Evolutionary conservation across 352 stramenopile genomes (phyloP), one percentile per base, ranked within the genome.

Genomic region (Globisporangium megalacanthum): DNA sequence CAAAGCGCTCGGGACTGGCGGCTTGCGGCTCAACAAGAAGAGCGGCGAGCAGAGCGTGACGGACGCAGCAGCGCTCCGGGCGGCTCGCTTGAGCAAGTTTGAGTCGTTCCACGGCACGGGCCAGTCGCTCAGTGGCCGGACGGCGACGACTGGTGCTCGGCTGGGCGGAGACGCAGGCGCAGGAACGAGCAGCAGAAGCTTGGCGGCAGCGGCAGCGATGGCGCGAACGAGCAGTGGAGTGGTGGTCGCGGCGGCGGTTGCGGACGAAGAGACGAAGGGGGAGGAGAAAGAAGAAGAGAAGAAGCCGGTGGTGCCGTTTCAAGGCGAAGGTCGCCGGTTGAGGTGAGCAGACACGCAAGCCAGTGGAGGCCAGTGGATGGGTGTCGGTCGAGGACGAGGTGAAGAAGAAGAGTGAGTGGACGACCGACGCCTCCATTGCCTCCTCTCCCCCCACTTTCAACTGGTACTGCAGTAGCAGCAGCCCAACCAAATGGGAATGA

Each of bases 101-200:
- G 83, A 94, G 52, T 83, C 83, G 4, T 94, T 94, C 58, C 83
- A 93, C 49, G 85, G 85, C 49, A 87, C 83, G 29, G 85, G 85
- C 10, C 71, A 86, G 39, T 93, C 85, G 19, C 62, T 93, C 5
- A 89, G 72, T 56, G 80, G 83, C 7, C 66, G 72, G 41, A 65
- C 66, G 45, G 83, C 81, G 17, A 73, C 63, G 13, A 59, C 48
- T 4, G 31, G 51, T 29, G 25, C 25, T 29, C 25, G 25, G 25
- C 25, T 29, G 1, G 25, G 25, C 25, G 25, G 25, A 29, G 25
- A 4, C 25, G 25, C 2, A 29, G 25, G 25, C 2, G 31, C 54
- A 6, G 47, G 45, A 15, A 44, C 62, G 4, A 61, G 62, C 25
- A 61, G 64, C 33, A 58, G 54, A 52, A 54, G 61, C 52, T 79